Base-by-base conservation (phyloP, 140 eudicot species). In the Senecio squalidus region DNA sequence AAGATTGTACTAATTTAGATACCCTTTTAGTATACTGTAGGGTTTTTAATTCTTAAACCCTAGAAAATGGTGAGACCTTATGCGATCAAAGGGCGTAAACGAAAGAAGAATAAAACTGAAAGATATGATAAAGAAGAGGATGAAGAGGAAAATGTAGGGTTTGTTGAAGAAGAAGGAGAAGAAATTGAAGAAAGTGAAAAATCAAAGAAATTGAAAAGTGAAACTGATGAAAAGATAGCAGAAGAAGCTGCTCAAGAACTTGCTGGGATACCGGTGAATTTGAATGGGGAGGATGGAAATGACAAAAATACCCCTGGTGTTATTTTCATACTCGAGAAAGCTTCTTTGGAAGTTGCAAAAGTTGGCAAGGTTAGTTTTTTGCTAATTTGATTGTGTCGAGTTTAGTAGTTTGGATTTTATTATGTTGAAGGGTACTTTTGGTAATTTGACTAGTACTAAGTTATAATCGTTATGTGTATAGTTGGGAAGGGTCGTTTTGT, bases 301-400 rank as follows among this genome's bases (percentile, higher is more conserved):
- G 70, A 74, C 39, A 76, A 67, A 52, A 81, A 70, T n/a, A 65
- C 67, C 41, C 78, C 80, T 45, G 86, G 95, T 15, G 89, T 84
- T 27, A 65, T 87, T 38, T 92, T 92, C 44, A 55, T 92, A 22
- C 86, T 92, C 53, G 96, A 92, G 56, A 91, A 74, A 62, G 94
- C 98, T 44, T 86, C 96, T 23, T 58, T 91, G 67, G 98, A 91
- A 59, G 86, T 91, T 69, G 98, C 88, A 14, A 91, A 91, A 79
- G 92, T 91, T 66, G 98, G 98, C 10, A 91, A 87, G 98, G 98
- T 91, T 20, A 58, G 71, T 16, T 50, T 13, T 50, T n/a, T n/a
- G n/a, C n/a, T n/a, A n/a, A n/a, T 15, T 24, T 5, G 8, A 9
- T n/a, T 17, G 5, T 17, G 48, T 55, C 25, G 0, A 22, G 5